Evolutionary conservation across 192 early-diverging fungal species (phyloP).

Genomic region (Podila horticola): DNA sequence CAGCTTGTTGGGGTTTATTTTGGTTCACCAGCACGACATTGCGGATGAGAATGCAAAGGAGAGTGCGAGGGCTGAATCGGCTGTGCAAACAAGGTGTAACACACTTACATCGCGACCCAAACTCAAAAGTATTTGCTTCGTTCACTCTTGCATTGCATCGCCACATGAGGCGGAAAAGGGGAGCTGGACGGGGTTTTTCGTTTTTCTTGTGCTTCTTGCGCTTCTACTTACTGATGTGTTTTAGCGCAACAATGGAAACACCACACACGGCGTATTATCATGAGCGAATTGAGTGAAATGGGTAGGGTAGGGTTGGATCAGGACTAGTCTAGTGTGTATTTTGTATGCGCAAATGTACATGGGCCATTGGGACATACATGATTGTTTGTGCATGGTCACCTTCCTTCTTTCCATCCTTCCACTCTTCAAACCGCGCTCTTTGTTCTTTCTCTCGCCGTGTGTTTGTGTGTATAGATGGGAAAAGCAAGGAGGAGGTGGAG

Average conservation of each 20-base stretch:
- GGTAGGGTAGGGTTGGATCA: background rate
- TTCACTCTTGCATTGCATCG: background rate
- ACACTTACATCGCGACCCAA: too few relatives aligned
- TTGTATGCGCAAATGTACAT: background rate
- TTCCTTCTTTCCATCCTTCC: background rate
- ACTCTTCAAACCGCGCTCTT: background rate
- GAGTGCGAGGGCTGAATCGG: background rate
- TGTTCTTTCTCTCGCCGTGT: background rate
- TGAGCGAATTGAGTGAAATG: too few relatives aligned
- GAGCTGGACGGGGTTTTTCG: too few relatives aligned
- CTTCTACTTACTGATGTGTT: too few relatives aligned
- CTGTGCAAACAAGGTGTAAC: conserved; percentile 6
- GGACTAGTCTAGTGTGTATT: background rate
- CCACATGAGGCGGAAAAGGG: too few relatives aligned
- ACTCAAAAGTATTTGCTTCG: too few relatives aligned
- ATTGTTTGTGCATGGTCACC: background rate
- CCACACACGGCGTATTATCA: too few relatives aligned
- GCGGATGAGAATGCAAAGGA: background rate
- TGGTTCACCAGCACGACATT: background rate
- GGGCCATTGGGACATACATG: background rate
- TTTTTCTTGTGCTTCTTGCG: too few relatives aligned
- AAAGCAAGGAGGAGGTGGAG: too few relatives aligned
- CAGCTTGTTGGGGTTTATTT: background rate
- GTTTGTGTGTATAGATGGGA: too few relatives aligned
- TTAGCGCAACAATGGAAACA: too few relatives aligned